Evolutionary conservation across 352 stramenopile genomes (phyloP).

Genomic region (Poterioochromonas sp.): DNA sequence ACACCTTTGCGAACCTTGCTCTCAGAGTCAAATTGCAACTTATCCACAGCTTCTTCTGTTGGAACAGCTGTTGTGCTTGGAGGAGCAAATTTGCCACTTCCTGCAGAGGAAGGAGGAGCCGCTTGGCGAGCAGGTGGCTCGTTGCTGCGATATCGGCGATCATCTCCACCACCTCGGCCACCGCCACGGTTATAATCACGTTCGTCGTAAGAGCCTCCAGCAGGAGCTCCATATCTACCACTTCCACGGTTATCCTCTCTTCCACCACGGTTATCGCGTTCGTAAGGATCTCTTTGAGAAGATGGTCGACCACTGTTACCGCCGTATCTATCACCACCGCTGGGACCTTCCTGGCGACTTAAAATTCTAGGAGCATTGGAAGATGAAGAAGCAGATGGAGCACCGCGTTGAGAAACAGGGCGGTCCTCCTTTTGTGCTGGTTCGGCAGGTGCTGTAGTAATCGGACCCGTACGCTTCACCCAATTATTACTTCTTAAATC

Average conservation of each 20-base stretch:
- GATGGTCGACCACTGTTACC: not conserved
- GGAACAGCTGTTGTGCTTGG: not conserved
- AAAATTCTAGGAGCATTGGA: not conserved
- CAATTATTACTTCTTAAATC: conserved; percentile 79
- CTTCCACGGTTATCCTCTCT: conserved; percentile 21
- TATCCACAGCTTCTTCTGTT: not conserved
- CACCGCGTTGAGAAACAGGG: no score
- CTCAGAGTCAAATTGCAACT: not conserved
- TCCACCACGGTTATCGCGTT: not conserved
- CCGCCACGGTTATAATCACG: no score
- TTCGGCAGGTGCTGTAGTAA: no score
- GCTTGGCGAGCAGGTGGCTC: conserved; percentile 12
- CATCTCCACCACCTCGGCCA: conserved; percentile 22
- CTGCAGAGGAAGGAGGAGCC: not conserved
- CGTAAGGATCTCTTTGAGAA: no score
- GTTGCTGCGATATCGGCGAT: conserved; percentile 35
- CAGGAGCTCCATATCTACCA: no score
- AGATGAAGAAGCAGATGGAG: no score
- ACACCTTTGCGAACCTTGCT: not conserved
- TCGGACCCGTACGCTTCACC: no score
- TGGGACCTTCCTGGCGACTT: not conserved
- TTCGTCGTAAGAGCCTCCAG: no score
- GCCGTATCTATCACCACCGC: not conserved
- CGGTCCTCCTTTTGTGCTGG: no score
- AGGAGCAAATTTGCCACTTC: not conserved